Evolutionary conservation across 2,329 filamentous ascomycete genomes (phyloP).

Genomic region (Hymenoscyphus repandus): DNA sequence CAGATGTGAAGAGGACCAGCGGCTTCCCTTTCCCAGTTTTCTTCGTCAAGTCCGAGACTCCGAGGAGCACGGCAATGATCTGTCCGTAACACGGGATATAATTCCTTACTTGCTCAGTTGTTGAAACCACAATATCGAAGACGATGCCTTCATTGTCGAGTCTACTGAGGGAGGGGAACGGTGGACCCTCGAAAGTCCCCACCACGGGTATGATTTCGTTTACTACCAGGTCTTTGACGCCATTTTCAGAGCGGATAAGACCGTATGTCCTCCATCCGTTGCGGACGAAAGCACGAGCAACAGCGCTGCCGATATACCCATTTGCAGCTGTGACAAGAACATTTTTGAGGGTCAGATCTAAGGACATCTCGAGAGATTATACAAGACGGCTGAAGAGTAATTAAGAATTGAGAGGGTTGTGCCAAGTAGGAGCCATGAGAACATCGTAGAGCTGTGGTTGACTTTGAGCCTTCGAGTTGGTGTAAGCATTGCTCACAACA

Average conservation of each 20-base stretch:
- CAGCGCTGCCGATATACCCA: slow-evolving; percentile 44
- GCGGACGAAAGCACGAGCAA: slow-evolving; percentile 40
- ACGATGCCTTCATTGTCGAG: slow-evolving; percentile 21
- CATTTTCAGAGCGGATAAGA: slow-evolving; percentile 34
- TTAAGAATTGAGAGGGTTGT: not conserved
- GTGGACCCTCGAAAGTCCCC: slow-evolving; percentile 33
- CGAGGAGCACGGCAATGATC: slow-evolving; percentile 32
- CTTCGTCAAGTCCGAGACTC: slow-evolving; percentile 32
- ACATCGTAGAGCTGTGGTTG: not conserved
- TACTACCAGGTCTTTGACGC: slow-evolving; percentile 28
- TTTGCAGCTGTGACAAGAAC: slow-evolving; percentile 46
- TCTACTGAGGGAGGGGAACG: slow-evolving; percentile 25
- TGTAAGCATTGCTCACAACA: not conserved
- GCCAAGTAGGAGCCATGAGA: not conserved
- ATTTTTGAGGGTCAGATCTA: slow-evolving; percentile 14
- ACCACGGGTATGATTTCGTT: slow-evolving; percentile 39
- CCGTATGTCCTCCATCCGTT: slow-evolving; percentile 42
- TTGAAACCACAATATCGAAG: slow-evolving; percentile 40
- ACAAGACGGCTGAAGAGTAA: too few relatives aligned
- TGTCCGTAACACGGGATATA: slow-evolving; percentile 38
- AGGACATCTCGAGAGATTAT: not conserved
- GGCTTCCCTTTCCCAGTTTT: slow-evolving; percentile 32
- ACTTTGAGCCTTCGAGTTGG: not conserved
- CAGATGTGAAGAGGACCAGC: slow-evolving; percentile 41
- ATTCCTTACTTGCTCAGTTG: slow-evolving; percentile 36